Evolutionary conservation across 2,329 filamentous ascomycete species (phyloP).

Genomic region (Ceratocystiopsis sp.): DNA sequence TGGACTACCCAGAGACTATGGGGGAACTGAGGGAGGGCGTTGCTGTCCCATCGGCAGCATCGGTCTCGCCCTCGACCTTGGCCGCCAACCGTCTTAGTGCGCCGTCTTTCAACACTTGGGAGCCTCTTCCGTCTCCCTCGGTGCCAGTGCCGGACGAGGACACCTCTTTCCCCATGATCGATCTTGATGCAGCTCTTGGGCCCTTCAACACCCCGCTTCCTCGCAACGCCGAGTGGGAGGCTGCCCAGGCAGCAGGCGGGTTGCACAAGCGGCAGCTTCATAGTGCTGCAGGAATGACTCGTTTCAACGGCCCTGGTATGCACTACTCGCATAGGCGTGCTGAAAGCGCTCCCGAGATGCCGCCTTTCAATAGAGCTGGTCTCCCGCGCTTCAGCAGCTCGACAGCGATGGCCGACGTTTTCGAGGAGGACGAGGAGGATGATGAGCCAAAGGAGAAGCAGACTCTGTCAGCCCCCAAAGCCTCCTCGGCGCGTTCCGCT

Average conservation of each 20-base stretch:
- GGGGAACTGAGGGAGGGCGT: slow-evolving; percentile 4
- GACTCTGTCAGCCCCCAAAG: no score
- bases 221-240: slow-evolving; percentile 48
- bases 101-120: slow-evolving; percentile 14
- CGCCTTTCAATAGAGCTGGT: slow-evolving; percentile 51
- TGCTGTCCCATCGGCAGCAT: slow-evolving; percentile 18
- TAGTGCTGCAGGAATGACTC: slow-evolving; percentile 55
- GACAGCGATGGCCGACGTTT: slow-evolving; percentile 70
- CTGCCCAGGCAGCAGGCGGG: slow-evolving; percentile 41
- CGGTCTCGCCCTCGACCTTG: slow-evolving; percentile 23
- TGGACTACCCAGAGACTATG: slow-evolving; percentile 15
- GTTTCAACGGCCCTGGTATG: slow-evolving; percentile 51
- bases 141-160: slow-evolving; percentile 36
- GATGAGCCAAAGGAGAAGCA: slow-evolving; percentile 11
- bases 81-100: slow-evolving; percentile 10
- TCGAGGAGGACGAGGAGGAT: slow-evolving; percentile 66
- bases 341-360: slow-evolving; percentile 66
- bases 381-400: slow-evolving; percentile 47
- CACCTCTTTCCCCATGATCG: slow-evolving; percentile 63
- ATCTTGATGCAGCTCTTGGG: slow-evolving; percentile 82
- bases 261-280: slow-evolving; percentile 53
- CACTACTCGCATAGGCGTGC: slow-evolving; percentile 60
- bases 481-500: background rate
- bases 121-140: slow-evolving; percentile 17
- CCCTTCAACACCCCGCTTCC: slow-evolving; percentile 71